Percentiles rank a stretch among this genome's conserved stretches.
Conservation (phyloP, 768 basidiomycete species). For the Pleurotus djamor region DNA sequence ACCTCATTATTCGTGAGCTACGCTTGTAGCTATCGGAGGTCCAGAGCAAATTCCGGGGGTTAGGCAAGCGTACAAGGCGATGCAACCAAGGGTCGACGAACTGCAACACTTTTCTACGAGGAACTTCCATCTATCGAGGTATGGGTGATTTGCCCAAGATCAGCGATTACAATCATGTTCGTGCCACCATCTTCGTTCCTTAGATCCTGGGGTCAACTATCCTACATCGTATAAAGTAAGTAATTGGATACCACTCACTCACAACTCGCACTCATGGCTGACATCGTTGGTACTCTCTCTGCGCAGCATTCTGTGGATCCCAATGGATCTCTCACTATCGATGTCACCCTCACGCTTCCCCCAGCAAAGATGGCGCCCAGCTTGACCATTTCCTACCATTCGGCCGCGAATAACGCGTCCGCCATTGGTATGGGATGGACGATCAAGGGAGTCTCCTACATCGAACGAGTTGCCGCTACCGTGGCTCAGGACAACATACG, state of each 20-base stretch:
- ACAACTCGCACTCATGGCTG: background rate
- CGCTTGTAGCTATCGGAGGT: no score
- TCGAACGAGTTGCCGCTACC: constrained; percentile 10
- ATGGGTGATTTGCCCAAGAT: no score
- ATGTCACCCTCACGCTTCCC: constrained; percentile 6
- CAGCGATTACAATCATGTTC: no score
- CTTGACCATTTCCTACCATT: constrained; percentile 10
- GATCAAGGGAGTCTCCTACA: constrained; percentile 5
- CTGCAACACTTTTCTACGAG: no score
- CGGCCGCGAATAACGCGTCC: constrained; percentile 6
- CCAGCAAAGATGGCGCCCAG: constrained; percentile 10
- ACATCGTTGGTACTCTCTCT: constrained; percentile 9
- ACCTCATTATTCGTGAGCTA: no score
- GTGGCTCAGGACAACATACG: constrained; percentile 8
- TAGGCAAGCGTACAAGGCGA: no score
- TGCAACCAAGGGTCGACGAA: no score
- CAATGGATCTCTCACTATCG: constrained; percentile 10
- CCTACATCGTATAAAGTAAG: no score
- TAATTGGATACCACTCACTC: background rate
- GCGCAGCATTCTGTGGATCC: constrained; percentile 7
- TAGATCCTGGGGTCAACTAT: no score
- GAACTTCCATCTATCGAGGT: no score
- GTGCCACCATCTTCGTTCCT: no score
- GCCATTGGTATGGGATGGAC: constrained; percentile 8
- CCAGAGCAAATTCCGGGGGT: no score